phyloP scores from a whole-genome alignment of 2,329 filamentous ascomycete species.

The Periconia macrospinosa region DNA sequence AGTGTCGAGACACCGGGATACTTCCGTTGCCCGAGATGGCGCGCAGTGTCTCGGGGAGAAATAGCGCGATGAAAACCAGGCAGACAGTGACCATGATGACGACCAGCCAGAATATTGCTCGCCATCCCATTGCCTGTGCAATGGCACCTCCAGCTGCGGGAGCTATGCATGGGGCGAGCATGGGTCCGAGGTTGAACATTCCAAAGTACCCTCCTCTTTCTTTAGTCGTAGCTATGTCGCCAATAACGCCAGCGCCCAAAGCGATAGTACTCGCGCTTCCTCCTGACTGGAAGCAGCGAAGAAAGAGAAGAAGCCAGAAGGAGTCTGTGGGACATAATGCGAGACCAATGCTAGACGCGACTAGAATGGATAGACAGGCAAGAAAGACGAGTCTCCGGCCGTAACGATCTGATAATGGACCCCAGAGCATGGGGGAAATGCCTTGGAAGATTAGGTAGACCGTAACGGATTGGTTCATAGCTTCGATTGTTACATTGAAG shows the following conservation, averaged over 20 bases:
- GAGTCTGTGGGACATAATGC: slow-evolving; percentile 35
- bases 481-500: slow-evolving; percentile 44
- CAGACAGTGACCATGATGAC: slow-evolving; percentile 44
- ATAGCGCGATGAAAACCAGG: slow-evolving; percentile 36
- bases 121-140: slow-evolving; percentile 39
- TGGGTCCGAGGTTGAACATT: slow-evolving; percentile 60
- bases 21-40: slow-evolving; percentile 46
- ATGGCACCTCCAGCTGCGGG: slow-evolving; percentile 39
- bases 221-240: slow-evolving; percentile 68
- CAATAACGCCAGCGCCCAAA: slow-evolving; percentile 70
- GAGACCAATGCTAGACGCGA: slow-evolving; percentile 37
- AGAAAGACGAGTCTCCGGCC: slow-evolving; percentile 56
- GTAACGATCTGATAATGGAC: slow-evolving; percentile 54
- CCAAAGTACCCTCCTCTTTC: slow-evolving; percentile 75
- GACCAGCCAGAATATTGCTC: slow-evolving; percentile 43
- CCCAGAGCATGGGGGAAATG: slow-evolving; percentile 55
- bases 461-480: slow-evolving; percentile 56
- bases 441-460: slow-evolving; percentile 55
- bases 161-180: slow-evolving; percentile 31
- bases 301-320: slow-evolving; percentile 37
- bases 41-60: slow-evolving; percentile 47
- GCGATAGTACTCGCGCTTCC: slow-evolving; percentile 50
- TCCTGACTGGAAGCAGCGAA: slow-evolving; percentile 41
- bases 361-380: slow-evolving; percentile 39
- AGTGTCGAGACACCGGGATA: slow-evolving; percentile 22